phyloP scores from a whole-genome alignment of 768 basidiomycete genomes.

The Naganishia onofrii region DNA sequence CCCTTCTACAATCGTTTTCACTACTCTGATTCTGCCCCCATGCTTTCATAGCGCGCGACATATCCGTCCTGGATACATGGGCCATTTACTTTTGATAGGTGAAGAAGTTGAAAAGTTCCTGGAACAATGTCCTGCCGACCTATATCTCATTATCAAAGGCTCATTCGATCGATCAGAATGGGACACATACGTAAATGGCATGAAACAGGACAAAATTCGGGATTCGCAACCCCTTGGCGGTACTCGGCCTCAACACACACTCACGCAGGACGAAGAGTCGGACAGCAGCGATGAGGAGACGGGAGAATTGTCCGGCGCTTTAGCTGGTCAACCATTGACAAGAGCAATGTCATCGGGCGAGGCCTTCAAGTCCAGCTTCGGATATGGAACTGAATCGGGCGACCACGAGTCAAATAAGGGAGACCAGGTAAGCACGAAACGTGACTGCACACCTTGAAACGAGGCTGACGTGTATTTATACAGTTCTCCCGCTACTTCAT shows the following conservation, averaged over 20 bases:
- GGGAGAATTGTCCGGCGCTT: conserved; percentile 26
- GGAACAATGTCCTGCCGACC: conserved; percentile 77
- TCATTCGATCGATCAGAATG: conserved; percentile 76
- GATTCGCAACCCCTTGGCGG: conserved; percentile 80
- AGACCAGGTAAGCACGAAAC: conserved; percentile 62
- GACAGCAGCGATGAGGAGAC: conserved; percentile 34
- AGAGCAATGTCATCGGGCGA: conserved; percentile 22
- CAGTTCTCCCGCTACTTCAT: conserved; percentile 77
- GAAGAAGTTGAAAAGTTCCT: conserved; percentile 90
- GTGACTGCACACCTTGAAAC: conserved; percentile 46
- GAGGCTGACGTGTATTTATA: not conserved
- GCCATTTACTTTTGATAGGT: conserved; percentile 88
- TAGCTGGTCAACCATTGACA: conserved; percentile 30
- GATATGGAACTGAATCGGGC: conserved; percentile 22
- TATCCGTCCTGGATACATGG: conserved; percentile 83
- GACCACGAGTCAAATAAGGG: conserved; percentile 22
- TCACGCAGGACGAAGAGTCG: conserved; percentile 36
- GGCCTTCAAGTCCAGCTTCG: conserved; percentile 25
- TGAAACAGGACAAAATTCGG: conserved; percentile 78
- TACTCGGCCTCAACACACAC: conserved; percentile 39
- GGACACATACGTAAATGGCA: conserved; percentile 86
- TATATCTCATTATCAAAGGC: conserved; percentile 63
- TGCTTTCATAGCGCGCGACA: conserved; percentile 55
- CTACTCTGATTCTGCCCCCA: conserved; percentile 39
- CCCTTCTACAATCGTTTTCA: not conserved